Evolutionary conservation across 352 stramenopile genomes (phyloP), one percentile per base, ranked within the genome.

Genomic region (Globisporangium carolinianum): DNA sequence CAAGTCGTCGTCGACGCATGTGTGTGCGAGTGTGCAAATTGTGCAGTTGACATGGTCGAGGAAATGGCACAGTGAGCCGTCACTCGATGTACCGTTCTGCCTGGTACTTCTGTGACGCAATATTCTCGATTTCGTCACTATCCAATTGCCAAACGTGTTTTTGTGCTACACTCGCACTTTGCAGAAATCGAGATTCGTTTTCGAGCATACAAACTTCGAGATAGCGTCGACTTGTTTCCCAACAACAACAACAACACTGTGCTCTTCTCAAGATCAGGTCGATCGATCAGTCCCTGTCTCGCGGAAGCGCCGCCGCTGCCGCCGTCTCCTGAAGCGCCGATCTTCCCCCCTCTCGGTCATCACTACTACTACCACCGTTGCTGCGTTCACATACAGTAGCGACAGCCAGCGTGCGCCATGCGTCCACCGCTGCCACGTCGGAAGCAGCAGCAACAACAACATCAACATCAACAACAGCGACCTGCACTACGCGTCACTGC

Each of bases 401-500:
- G 24, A 32, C 24, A 32, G 24, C 24, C 24, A 32, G 1, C 24
- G 24, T 32, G 2, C 24, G 45, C 14, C 17, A 62, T 62, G 57
- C 57, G 53, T 15, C 35, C 48, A 47, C 46, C 17, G 47, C 51
- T 5, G 10, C 51, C 15, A 6, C 50, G 18, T 32, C 24, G 24
- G 24, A 32, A 32, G 24, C 24, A 32, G 24, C 24, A 32, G 24
- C 24, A 32, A 32, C 24, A 32, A 32, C 24, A 32, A 3, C 24
- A 32, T 0, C 24, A 32, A 32, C 24, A 32, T 4, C 37, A 45
- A 15, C 38, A 47, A 4, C 10, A 41, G 15, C 39, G 12, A 15
- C 45, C 15, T 9, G 6, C 17, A 11, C 39, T 57, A 49, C 60
- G 49, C 32, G 73, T 83, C 62, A 80, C 69, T 53, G 62, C 60